Base-by-base conservation (phyloP, 108 stramenopile species). In the Cyclostephanos tholiformis region DNA sequence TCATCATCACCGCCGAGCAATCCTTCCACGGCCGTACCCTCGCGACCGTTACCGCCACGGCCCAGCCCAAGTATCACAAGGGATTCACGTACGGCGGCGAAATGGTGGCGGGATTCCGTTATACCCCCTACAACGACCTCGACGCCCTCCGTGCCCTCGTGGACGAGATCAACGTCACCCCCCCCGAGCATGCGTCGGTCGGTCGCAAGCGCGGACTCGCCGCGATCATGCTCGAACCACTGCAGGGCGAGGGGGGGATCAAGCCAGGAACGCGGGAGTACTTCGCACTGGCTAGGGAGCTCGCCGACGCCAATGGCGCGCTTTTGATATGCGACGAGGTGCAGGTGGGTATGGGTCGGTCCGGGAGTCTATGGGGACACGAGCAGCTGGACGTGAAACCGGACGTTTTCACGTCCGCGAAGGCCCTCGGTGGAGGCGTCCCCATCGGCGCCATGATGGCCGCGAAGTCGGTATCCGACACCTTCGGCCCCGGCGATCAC, bases 401-500 rank as follows among this genome's bases (percentile, higher is more conserved):
- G 0, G 97, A 99, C 84, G 86, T 98, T 1, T 90, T 99, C 74
- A 97, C 97, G 32, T 89, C 90, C 30, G 98, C 98, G 27, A 99
- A 99, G 85, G 97, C 98, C 0, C 84, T 99, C 72, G 98, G 97
- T 12, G 97, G 96, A 13, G 98, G 98, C 44, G 96, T 99, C 13
- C 98, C 98, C 10, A 97, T 99, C 65, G 98, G 98, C 46, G 98
- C 98, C 72, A 97, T 99, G 96, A 87, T 99, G 86, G 91, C 93
- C 30, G 74, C 84, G 39, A 97, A 95, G 22, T 92, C 82, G 9
- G 92, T 87, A 1, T 91, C 88, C n/a, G 76, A 86, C 66, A 91
- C 94, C 32, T 96, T 98, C 75, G 90, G 91, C 61, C 97, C 97
- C 14, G 98, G 98, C n/a, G 93, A 96, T 83, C 98, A 99, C 79